Evolutionary conservation across 768 basidiomycete species (phyloP), one percentile per base, ranked within the genome.

Genomic region (Kockovaella imperatae): DNA sequence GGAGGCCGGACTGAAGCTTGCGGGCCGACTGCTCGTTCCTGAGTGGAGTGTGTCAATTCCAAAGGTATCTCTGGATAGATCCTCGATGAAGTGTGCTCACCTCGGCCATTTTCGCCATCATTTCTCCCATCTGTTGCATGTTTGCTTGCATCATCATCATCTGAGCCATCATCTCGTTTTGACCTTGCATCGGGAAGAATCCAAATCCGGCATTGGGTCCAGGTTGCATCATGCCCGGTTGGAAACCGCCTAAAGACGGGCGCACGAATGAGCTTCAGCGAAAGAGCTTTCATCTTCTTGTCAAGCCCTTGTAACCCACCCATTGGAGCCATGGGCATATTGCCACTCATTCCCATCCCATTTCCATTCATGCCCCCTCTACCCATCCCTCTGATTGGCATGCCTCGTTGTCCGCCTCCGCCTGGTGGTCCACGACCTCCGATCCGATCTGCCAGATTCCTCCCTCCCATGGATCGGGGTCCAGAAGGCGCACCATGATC

Each of bases 91-190:
- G n/a, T n/a, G n/a, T n/a, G n/a, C 55, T 43, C 47, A 57, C 57
- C 48, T 56, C 47, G 35, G 45, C 60, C 60, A 67, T 63, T 31
- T 57, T 54, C 28, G 46, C 50, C 56, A 59, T 64, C 69, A 68
- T 69, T 44, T 71, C 66, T 6, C 62, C 56, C 72, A 70, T 67
- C 42, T 67, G 62, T 32, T 59, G 85, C 79, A 88, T 83, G 29
- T 80, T 82, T 25, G 81, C 77, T 34, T 86, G 85, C 82, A 93
- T 86, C 73, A 90, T 87, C 47, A 84, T 81, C 89, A 91, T 90
- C 62, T 91, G 77, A 23, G 86, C 88, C 57, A 91, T 71, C 79
- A 83, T 82, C 65, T 87, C 81, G 78, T 66, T 60, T 29, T 66
- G 64, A 13, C 56, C 57, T 7, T 55, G 60, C n/a, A n/a, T n/a